Conservation (phyloP, 2,329 filamentous ascomycete genomes). For the Paraphaeosphaeria minitans region DNA sequence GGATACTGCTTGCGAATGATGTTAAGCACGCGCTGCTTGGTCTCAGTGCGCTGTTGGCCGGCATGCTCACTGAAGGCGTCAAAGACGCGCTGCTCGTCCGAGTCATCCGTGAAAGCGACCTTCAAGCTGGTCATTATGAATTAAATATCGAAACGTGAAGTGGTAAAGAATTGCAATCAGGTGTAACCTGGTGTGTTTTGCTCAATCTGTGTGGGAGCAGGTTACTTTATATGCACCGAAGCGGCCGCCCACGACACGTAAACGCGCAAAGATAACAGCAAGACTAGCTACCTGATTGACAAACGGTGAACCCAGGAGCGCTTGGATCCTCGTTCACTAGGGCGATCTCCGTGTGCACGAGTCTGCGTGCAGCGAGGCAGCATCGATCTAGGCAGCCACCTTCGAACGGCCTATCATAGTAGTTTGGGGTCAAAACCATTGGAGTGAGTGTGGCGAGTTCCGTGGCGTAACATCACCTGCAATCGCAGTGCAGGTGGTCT, state of each 20-base stretch:
- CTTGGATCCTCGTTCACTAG: background rate
- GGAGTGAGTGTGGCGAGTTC: background rate
- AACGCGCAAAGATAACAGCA: background rate
- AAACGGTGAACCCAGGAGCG: background rate
- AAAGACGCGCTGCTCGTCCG: constrained; percentile 17
- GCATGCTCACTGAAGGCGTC: constrained; percentile 25
- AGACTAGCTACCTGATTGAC: background rate
- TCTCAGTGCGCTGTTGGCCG: constrained; percentile 27
- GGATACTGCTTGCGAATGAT: constrained; percentile 27
- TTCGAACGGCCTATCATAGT: background rate
- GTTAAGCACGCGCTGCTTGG: constrained; percentile 22
- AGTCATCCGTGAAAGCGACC: constrained; percentile 20
- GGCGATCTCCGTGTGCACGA: background rate
- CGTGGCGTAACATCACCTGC: background rate
- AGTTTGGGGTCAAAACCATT: background rate
- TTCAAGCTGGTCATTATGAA: background rate
- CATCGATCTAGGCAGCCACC: background rate
- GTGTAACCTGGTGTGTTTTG: background rate
- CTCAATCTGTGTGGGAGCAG: background rate
- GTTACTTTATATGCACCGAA: background rate
- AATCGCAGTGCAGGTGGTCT: background rate
- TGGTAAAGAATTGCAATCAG: background rate
- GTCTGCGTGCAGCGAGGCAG: background rate
- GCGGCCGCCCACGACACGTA: background rate
- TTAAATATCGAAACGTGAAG: background rate